Conservation (phyloP, 2,329 filamentous ascomycete genomes). For the Tolypocladium nubicola region DNA sequence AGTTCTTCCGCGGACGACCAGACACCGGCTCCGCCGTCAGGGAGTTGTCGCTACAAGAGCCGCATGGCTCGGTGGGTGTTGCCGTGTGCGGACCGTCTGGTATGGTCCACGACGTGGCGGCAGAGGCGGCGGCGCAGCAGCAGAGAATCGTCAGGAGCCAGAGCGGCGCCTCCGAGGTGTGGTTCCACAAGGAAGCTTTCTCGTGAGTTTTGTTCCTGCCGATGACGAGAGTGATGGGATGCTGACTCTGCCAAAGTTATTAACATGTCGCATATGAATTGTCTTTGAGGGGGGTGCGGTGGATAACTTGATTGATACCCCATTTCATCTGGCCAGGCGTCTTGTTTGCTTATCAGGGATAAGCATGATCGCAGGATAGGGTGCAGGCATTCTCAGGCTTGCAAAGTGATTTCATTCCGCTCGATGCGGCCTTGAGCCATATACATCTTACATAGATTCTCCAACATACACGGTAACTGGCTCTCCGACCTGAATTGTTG, state of each 20-base stretch:
- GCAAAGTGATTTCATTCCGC: neutral
- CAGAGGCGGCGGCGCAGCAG: conserved; percentile 10
- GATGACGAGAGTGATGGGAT: neutral
- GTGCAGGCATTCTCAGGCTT: neutral
- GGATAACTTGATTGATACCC: neutral
- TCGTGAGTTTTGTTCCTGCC: conserved; percentile 4
- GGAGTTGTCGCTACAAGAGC: neutral
- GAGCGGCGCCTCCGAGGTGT: conserved; percentile 9
- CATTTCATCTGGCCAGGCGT: neutral
- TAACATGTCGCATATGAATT: neutral
- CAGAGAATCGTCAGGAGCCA: conserved; percentile 6
- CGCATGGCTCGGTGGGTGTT: conserved; percentile 8
- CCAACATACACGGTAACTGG: conserved; percentile 15
- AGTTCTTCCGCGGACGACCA: conserved; percentile 9
- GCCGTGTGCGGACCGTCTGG: conserved; percentile 12
- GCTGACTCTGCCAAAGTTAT: neutral
- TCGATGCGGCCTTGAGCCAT: neutral
- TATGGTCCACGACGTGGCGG: conserved; percentile 11
- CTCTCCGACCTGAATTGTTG: conserved; percentile 42
- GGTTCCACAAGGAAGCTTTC: conserved; percentile 14
- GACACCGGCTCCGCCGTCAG: conserved; percentile 3
- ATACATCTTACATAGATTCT: neutral
- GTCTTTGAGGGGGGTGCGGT: neutral
- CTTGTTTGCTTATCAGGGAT: neutral
- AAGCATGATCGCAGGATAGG: neutral